Evolutionary conservation across 331 rosid genomes (phyloP).

Genomic region (Quercus lobata): DNA sequence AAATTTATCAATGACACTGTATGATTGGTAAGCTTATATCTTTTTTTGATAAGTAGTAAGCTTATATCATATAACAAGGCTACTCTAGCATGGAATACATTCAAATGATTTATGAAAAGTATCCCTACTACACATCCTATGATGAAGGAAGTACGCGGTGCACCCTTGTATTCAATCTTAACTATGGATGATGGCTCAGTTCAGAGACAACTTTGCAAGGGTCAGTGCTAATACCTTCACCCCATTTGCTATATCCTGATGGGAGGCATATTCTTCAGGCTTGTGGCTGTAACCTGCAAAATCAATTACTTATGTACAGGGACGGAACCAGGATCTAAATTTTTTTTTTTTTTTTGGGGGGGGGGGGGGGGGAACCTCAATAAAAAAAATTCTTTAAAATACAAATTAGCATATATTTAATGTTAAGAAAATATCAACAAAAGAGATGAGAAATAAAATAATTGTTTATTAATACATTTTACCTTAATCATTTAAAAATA

Average conservation of each 20-base stretch:
- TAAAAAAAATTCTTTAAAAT: too few species aligned
- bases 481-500: too few species aligned
- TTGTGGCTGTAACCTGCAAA: conserved; percentile 93
- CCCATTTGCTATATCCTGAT: conserved; percentile 76
- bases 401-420: too few species aligned
- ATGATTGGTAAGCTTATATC: too few species aligned
- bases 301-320: conserved; percentile 2
- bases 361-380: too few species aligned
- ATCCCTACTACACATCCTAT: neutral
- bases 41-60: too few species aligned
- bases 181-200: conserved; percentile 30
- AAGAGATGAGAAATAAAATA: too few species aligned
- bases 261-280: conserved; percentile 82
- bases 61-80: too few species aligned
- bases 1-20: neutral
- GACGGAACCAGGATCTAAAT: too few species aligned
- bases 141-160: neutral
- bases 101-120: neutral
- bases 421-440: too few species aligned
- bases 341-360: too few species aligned
- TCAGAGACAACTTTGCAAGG: conserved; percentile 76
- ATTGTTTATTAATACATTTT: too few species aligned
- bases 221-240: conserved; percentile 78
- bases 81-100: neutral
- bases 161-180: neutral